phyloP scores from a whole-genome alignment of 179 eudicot species.

The Actinidia arguta region DNA sequence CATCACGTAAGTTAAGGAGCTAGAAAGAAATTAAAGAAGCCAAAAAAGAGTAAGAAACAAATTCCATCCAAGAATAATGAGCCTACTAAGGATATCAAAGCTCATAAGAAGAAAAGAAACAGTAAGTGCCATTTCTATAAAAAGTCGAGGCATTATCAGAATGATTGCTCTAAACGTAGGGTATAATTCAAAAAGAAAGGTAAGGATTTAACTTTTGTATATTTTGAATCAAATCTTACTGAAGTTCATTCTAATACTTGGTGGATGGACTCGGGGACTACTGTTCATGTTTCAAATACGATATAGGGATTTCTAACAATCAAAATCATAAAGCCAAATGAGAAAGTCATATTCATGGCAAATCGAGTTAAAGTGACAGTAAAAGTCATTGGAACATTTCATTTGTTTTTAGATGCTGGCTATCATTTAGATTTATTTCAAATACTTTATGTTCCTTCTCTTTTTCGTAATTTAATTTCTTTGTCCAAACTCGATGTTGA shows the following conservation, averaged over 20 bases:
- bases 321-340: background rate
- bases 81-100: background rate
- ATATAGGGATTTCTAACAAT: background rate
- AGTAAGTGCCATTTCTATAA: background rate
- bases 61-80: background rate
- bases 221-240: background rate
- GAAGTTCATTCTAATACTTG: background rate
- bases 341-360: background rate
- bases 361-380: background rate
- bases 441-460: background rate
- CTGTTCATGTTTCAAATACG: background rate
- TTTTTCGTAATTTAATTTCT: no score
- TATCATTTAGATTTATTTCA: background rate
- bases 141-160: background rate
- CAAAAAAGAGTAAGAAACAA: background rate
- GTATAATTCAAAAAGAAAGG: background rate
- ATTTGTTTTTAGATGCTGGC: background rate
- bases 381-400: background rate
- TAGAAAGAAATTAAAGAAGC: background rate
- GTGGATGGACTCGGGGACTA: background rate
- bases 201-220: background rate
- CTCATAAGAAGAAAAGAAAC: background rate
- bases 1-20: background rate
- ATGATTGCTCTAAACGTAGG: background rate
- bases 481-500: no score